Evolutionary conservation across 2,329 filamentous ascomycete genomes (phyloP).

Genomic region (Aspergillus flavus): DNA sequence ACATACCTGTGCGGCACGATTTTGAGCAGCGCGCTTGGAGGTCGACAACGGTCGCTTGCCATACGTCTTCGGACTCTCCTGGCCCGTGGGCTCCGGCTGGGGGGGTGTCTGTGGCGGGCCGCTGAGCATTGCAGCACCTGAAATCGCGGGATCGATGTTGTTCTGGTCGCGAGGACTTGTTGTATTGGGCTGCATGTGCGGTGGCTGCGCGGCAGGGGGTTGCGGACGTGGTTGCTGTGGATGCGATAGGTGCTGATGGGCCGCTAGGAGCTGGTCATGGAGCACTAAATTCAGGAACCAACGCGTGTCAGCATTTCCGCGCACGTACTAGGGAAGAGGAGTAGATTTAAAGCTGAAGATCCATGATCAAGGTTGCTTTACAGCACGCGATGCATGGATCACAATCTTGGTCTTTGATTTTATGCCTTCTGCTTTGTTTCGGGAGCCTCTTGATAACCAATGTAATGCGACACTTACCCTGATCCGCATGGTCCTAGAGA

Average conservation of each 20-base stretch:
- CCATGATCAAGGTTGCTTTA: neutral
- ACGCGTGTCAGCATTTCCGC: conserved; percentile 16
- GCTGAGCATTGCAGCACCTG: conserved; percentile 54
- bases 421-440: neutral
- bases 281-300: conserved; percentile 50
- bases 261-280: conserved; percentile 63
- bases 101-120: conserved; percentile 36
- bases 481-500: conserved; percentile 47
- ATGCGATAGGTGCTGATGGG: conserved; percentile 49
- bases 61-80: conserved; percentile 68
- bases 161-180: conserved; percentile 52
- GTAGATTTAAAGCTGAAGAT: neutral
- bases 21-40: conserved; percentile 94
- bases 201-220: conserved; percentile 46
- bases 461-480: conserved; percentile 47
- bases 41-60: conserved; percentile 87
- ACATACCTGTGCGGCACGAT: conserved; percentile 90
- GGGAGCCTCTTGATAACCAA: neutral
- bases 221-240: conserved; percentile 43
- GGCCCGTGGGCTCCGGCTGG: conserved; percentile 29
- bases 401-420: neutral
- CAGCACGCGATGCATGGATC: neutral
- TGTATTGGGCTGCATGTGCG: conserved; percentile 42
- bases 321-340: neutral
- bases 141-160: conserved; percentile 63